Conservation (phyloP, 257 asterid genomes). For the Solanum habrochaites region DNA sequence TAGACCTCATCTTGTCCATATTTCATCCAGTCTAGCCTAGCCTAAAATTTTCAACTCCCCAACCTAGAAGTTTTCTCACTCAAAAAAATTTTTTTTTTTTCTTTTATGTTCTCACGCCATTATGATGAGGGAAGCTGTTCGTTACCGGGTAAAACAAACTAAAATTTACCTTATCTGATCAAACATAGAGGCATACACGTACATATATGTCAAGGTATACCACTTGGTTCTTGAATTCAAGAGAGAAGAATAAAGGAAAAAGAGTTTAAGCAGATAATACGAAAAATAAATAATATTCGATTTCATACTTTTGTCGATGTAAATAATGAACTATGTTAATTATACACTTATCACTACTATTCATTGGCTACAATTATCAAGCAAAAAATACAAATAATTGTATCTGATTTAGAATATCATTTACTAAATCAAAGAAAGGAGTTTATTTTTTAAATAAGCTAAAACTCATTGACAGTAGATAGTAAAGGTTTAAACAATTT, state of each 20-base stretch:
- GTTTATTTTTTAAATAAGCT: background rate
- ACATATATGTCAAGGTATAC: background rate
- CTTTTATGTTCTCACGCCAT: background rate
- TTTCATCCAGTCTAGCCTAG: background rate
- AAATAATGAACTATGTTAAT: background rate
- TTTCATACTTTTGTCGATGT: background rate
- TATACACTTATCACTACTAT: background rate
- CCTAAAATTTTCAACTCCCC: background rate
- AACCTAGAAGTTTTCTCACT: background rate
- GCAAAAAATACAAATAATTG: background rate
- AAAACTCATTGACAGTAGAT: background rate
- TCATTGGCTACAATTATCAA: background rate
- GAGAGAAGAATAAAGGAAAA: background rate
- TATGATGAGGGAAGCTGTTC: background rate
- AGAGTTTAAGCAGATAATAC: background rate
- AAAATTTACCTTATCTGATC: background rate
- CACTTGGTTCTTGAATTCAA: background rate
- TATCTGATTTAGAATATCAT: background rate
- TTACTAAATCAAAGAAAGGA: background rate
- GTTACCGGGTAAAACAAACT: background rate
- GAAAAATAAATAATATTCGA: background rate
- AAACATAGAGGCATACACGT: no score
- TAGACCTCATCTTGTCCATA: background rate
- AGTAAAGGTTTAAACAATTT: no score
- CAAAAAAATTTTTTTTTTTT: no score